Evolutionary conservation across 306 rosid genomes (phyloP), one percentile per base, ranked within the genome.

Genomic region (Cercis canadensis): DNA sequence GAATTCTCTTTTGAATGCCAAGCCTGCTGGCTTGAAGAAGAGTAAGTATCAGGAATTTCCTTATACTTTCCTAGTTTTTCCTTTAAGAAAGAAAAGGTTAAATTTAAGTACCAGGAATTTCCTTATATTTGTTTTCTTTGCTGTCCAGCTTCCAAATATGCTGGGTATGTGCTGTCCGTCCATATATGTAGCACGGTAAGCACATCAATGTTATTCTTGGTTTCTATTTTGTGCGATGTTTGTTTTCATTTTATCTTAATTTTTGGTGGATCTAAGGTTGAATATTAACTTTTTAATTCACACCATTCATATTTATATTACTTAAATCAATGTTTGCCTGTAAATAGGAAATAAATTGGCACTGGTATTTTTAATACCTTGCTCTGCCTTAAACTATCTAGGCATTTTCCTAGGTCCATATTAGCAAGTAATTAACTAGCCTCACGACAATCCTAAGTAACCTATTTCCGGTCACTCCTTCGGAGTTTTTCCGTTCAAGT

Each of bases 121-220:
- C 29, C 29, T 24, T 1, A 24, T 24, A 3, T 24, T 24, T 24
- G 12, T 56, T 37, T 19, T 50, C n/a, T 69, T 73, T 71, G 36
- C 40, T 69, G 57, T 68, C 54, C 97, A 94, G 99, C 99, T 78
- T 94, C 99, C 56, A 94, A 94, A 77, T 94, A 89, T 73, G 97
- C 99, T 5, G 99, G 99, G 44, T 94, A 94, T 67, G 88, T 94
- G 62, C 82, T 78, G 75, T 86, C 99, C 37, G 95, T 91, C 85
- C 83, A 94, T 80, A 78, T 94, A 74, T 78, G 96, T 81, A 91
- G 97, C 90, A 89, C 99, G 84, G 99, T 94, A 77, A 86, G 84
- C 78, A 66, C 78, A 21, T 39, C 14, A 58, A 15, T 79, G 58
- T 46, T 44, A 2, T 24, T 74, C 60, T 71, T 54, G 17, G 39